phyloP scores from a whole-genome alignment of 148 eudicot species.

The Chenopodium formosanum region DNA sequence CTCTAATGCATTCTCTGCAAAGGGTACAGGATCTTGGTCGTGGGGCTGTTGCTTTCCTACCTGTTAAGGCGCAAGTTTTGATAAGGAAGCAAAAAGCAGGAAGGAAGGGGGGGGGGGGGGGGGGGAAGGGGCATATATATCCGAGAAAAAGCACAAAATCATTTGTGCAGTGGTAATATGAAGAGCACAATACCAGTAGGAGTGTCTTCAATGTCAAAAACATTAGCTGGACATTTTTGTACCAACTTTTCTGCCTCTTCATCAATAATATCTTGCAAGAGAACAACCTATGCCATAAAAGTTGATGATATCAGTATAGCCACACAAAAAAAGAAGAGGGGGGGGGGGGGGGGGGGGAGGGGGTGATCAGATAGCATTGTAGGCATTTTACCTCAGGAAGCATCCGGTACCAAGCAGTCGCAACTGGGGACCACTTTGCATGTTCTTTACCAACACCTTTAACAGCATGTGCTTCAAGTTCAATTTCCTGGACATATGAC shows the following conservation, averaged over 20 bases:
- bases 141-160: not conserved
- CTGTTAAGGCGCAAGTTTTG: slow-evolving; percentile 32
- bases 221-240: slow-evolving; percentile 66
- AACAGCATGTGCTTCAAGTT: slow-evolving; percentile 93
- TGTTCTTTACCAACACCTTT: slow-evolving; percentile 90
- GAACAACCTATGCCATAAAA: slow-evolving; percentile 50
- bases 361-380: not conserved
- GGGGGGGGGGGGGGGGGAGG: not conserved
- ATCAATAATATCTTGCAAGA: slow-evolving; percentile 64
- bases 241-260: slow-evolving; percentile 62
- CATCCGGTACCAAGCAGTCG: slow-evolving; percentile 97
- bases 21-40: slow-evolving; percentile 83
- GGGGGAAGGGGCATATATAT: not conserved
- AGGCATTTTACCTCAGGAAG: slow-evolving; percentile 73
- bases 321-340: not conserved
- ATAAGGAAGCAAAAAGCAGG: not conserved
- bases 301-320: not conserved
- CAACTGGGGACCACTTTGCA: slow-evolving; percentile 99
- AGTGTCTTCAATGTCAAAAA: slow-evolving; percentile 85
- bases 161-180: not conserved
- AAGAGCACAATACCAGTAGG: slow-evolving; percentile 46
- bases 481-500: slow-evolving; percentile 64
- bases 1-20: slow-evolving; percentile 86
- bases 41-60: slow-evolving; percentile 61
- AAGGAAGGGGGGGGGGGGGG: too few species aligned